Evolutionary conservation across 1,284 basidiomycete species (phyloP), one percentile per base, ranked within the genome.

Genomic region (Mycena sp.): DNA sequence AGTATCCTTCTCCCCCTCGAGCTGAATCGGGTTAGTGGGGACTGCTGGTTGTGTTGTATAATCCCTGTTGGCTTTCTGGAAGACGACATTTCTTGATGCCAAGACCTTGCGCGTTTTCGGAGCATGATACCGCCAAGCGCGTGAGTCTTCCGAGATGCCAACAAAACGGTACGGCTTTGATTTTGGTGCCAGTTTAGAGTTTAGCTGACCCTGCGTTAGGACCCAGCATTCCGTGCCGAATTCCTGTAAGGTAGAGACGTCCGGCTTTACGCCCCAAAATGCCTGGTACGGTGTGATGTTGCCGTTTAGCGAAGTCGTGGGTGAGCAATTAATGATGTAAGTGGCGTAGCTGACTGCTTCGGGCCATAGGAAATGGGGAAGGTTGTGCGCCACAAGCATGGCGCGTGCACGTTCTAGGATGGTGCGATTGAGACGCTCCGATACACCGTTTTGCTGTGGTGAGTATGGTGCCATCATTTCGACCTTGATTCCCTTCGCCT

Each of bases 381-480:
- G 85, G 4, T 80, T 82, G 62, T 80, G 76, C 6, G 78, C 81
- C 4, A 83, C 77, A 0, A 85, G 71, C 57, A 73, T 67, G 0
- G 69, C 62, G 1, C 72, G 50, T 6, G 64, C 61, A n/a, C 63
- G 62, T 32, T 73, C 68, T 1, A 67, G 58, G 1, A 73, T 60
- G 0, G 71, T 75, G 3, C 70, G 59, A 53, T 78, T 76, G 10
- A 73, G 53, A 2, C 69, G 58, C 62, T 80, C 73, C n/a, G 73
- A 65, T n/a, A 71, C 61, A 14, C 75, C 73, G 54, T 76, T 76
- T 41, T 75, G 71, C 26, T 63, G 21, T 6, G 58, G 38, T 26
- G 58, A 61, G 35, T 65, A 51, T 17, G 52, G 52, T 11, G 63
- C 63, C 1, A 58, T 61, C 4, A n/a, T 7, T 41, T 61, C 61